Evolutionary conservation across 176 grass and related monocot species (phyloP).

Genomic region (Eragrostis curvula): DNA sequence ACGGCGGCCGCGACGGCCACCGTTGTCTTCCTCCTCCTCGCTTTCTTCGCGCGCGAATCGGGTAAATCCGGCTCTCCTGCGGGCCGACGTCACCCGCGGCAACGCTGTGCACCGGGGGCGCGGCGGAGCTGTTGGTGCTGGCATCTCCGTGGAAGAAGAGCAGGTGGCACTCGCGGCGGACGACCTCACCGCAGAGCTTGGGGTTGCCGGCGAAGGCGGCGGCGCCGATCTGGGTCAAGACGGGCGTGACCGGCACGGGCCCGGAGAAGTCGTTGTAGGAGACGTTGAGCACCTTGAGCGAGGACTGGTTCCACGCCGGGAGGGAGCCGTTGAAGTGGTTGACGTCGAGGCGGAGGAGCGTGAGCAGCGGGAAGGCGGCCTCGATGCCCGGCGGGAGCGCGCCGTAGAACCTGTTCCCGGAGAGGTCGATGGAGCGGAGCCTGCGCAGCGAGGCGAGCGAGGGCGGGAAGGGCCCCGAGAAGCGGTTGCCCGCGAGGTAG

Average conservation of each 20-base stretch:
- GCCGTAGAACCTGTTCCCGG: conserved; percentile 69
- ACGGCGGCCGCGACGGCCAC: conserved; percentile 43
- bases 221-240: conserved; percentile 47
- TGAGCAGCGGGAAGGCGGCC: conserved; percentile 55
- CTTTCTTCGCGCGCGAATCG: conserved; percentile 32
- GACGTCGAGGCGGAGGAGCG: conserved; percentile 62
- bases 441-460: conserved; percentile 70
- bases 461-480: conserved; percentile 72
- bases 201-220: conserved; percentile 69
- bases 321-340: conserved; percentile 82
- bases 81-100: conserved; percentile 30
- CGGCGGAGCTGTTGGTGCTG: conserved; percentile 25
- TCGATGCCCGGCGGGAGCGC: conserved; percentile 63
- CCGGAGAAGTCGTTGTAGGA: conserved; percentile 93
- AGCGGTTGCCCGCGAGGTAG: conserved; percentile 74
- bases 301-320: conserved; percentile 80
- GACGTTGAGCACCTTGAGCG: conserved; percentile 70
- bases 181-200: conserved; percentile 69
- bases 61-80: conserved; percentile 48
- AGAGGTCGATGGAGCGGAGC: conserved; percentile 85
- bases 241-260: conserved; percentile 67
- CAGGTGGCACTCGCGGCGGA: conserved; percentile 80
- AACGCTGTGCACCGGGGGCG: conserved; percentile 46
- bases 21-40: conserved; percentile 39
- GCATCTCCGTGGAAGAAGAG: conserved; percentile 60